Conservation (phyloP, 345 rosid genomes). For the Fremontodendron californicum region DNA sequence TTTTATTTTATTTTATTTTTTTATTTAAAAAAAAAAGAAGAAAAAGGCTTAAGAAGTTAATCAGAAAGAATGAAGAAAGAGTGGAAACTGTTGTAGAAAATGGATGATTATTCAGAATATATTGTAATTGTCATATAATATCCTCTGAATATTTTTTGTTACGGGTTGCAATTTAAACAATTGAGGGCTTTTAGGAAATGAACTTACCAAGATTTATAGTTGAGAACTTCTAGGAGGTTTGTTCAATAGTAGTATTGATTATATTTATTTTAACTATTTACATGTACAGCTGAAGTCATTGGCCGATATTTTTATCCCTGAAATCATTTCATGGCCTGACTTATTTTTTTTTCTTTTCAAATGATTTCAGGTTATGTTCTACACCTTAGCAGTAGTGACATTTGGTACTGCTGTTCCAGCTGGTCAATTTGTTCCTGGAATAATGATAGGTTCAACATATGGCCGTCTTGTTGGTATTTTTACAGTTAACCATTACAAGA, state of each 20-base stretch:
- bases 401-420: conserved; percentile 98
- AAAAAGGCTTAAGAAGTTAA: neutral
- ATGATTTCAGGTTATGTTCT: conserved; percentile 81
- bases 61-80: neutral
- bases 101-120: neutral
- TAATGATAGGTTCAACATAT: conserved; percentile 96
- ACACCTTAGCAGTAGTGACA: conserved; percentile 79
- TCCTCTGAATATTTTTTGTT: neutral
- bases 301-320: neutral
- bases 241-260: neutral
- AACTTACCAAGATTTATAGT: neutral
- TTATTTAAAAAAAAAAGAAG: too few species aligned
- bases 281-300: neutral
- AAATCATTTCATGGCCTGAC: neutral
- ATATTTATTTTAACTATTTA: neutral
- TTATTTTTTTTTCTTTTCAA: neutral
- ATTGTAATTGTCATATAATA: neutral
- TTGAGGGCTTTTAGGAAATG: neutral
- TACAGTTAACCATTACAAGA: conserved; percentile 80
- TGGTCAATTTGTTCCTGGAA: conserved; percentile 96
- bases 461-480: conserved; percentile 97
- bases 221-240: neutral
- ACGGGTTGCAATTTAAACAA: neutral
- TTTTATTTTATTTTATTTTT: too few species aligned
- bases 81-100: neutral